Base-by-base conservation (phyloP, 306 rosid species). In the Sindora glabra region DNA sequence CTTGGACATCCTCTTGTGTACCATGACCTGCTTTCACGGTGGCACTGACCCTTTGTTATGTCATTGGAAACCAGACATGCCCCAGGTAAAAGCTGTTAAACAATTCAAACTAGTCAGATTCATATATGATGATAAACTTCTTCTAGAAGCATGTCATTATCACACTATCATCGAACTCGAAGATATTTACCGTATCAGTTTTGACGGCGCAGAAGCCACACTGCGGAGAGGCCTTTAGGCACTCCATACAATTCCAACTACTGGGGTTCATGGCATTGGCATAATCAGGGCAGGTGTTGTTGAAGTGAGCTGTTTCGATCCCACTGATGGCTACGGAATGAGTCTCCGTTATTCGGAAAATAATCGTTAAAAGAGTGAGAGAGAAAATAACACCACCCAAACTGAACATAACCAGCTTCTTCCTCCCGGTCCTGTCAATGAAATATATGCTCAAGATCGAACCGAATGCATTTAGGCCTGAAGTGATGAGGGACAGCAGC, bases 1-100 rank as follows among this genome's bases (percentile, higher is more conserved):
- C 86, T 83, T 24, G 92, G 92, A 71, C 92, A 85, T 1, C 92
- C 87, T 19, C 75, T 60, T 1, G 85, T 76, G 79, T 78, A 81
- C 85, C 87, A 84, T 23, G 61, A 27, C 22, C 81, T 76, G 7
- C 69, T 27, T 14, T 78, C 73, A 5, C 5, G n/a, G 0, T 26
- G 71, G 57, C 87, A 85, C 3, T 9, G 56, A 7, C 38, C 62
- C 64, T 61, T 81, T 3, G 64, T 14, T 23, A 38, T 25, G 65
- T 67, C 72, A 62, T 70, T 70, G 45, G 80, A 75, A 5, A 70
- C 34, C 70, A 84, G 50, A 53, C 91, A 81, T 30, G 83, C 87
- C 60, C 91, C 83, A 2, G 83, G 91, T 5, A 49, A 40, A 13
- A 84, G 71, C 87, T 84, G 82, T 65, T 59, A 0, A 21, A 75